A percentile compares a stretch with the other conserved stretches of the same genome.
Evolutionary conservation across 371 early-diverging fungal genomes (phyloP).

Genomic region (Rhizopus arrhizus): DNA sequence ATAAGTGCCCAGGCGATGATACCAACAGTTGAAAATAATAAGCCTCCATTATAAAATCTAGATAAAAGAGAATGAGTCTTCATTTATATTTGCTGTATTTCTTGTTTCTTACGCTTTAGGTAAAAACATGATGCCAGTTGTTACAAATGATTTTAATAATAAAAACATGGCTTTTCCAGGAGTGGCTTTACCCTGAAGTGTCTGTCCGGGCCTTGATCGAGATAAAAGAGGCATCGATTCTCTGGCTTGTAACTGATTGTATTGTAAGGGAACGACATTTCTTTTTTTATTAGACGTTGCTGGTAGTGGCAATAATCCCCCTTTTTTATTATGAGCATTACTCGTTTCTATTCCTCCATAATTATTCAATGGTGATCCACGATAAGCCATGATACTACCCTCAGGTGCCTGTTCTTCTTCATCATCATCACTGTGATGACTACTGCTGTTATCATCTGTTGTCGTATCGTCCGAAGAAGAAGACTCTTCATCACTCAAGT

Average conservation of each 20-base stretch:
- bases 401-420: conserved; percentile 32
- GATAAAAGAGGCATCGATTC: conserved; percentile 64
- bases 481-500: conserved; percentile 80
- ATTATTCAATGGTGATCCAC: conserved; percentile 32
- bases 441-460: conserved; percentile 29
- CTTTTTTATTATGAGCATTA: conserved; percentile 4
- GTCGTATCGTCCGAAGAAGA: conserved; percentile 55
- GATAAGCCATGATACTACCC: conserved; percentile 35
- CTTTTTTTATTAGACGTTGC: conserved; percentile 5
- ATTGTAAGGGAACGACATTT: conserved; percentile 32
- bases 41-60: conserved; percentile 72
- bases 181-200: conserved; percentile 72
- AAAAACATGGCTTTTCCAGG: conserved; percentile 83
- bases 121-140: conserved; percentile 86
- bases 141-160: conserved; percentile 85
- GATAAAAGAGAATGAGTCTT: not conserved
- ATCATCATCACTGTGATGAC: conserved; percentile 23
- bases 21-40: conserved; percentile 61
- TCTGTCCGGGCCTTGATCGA: conserved; percentile 48
- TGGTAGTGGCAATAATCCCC: conserved; percentile 1
- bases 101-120: conserved; percentile 60
- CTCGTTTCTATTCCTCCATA: conserved; percentile 15
- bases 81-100: not conserved
- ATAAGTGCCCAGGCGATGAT: conserved; percentile 59
- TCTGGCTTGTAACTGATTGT: conserved; percentile 38